These are phyloP conservation scores for Lentinula boryana DNA, from an alignment of 768 basidiomycete genomes.

Conservation along the genomic window DNA sequence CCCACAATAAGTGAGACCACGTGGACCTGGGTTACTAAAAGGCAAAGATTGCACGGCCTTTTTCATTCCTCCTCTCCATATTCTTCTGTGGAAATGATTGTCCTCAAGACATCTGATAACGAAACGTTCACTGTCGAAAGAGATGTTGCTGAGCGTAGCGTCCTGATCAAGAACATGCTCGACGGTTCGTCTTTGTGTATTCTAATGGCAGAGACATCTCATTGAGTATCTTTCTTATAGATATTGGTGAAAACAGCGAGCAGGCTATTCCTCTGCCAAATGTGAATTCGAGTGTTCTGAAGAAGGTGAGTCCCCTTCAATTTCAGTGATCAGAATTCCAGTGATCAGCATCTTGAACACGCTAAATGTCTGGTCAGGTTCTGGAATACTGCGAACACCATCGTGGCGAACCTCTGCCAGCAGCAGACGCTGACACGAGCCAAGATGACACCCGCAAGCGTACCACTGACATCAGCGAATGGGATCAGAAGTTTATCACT, in stretches of 20 bases:
- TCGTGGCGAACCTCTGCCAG: conserved; percentile 92
- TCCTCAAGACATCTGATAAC: conserved; percentile 91
- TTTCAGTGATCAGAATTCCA: background rate
- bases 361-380: conserved; percentile 46
- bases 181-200: conserved; percentile 55
- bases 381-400: conserved; percentile 99
- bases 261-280: conserved; percentile 94
- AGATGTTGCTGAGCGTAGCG: conserved; percentile 91
- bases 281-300: conserved; percentile 86
- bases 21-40: background rate
- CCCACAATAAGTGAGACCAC: conserved; percentile 12
- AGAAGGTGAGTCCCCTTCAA: conserved; percentile 57
- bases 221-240: conserved; percentile 31
- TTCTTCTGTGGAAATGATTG: conserved; percentile 52
- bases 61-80: conserved; percentile 1
- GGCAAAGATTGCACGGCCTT: conserved; percentile 3
- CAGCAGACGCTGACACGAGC: conserved; percentile 70
- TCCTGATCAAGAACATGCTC: conserved; percentile 99
- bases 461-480: conserved; percentile 97
- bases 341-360: background rate
- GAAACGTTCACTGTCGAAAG: conserved; percentile 92
- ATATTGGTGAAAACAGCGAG: conserved; percentile 84
- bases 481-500: conserved; percentile 98
- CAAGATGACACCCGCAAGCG: conserved; percentile 95
- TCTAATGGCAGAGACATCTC: background rate